Evolutionary conservation across 2,329 filamentous ascomycete species (phyloP).

Genomic region (Aspergillus sp.): DNA sequence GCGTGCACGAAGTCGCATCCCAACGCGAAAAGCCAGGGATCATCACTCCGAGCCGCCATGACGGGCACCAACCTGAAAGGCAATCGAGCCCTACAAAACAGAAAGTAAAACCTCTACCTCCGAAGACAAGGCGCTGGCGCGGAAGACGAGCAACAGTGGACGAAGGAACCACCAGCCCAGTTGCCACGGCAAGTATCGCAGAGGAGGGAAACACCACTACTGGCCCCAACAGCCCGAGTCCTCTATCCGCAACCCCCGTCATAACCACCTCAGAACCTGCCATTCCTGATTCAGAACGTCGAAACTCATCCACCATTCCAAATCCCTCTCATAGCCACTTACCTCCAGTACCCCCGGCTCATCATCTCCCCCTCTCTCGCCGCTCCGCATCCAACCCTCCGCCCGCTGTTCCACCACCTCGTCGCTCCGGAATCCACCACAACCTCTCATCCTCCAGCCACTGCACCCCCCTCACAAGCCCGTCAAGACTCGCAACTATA

Average conservation of each 20-base stretch:
- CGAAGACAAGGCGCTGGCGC: conserved; percentile 44
- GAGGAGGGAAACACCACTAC: conserved; percentile 19
- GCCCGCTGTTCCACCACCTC: conserved; percentile 43
- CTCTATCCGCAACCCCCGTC: conserved; percentile 11
- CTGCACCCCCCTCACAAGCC: conserved; percentile 24
- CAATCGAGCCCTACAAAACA: conserved; percentile 19
- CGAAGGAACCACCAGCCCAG: conserved; percentile 27
- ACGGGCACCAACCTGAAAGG: conserved; percentile 19
- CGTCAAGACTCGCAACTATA: conserved; percentile 5
- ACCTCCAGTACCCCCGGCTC: conserved; percentile 24
- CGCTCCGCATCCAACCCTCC: conserved; percentile 36
- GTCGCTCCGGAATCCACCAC: conserved; percentile 32
- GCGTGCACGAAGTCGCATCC: conserved; percentile 74
- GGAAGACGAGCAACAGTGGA: conserved; percentile 35
- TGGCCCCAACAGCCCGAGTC: conserved; percentile 6
- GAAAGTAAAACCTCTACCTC: conserved; percentile 42
- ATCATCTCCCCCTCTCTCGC: conserved; percentile 15
- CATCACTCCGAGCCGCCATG: conserved; percentile 70
- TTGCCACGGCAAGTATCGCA: conserved; percentile 29
- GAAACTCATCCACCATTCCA: conserved; percentile 5
- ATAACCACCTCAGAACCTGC: conserved; percentile 2
- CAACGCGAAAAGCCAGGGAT: conserved; percentile 81
- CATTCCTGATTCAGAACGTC: not conserved
- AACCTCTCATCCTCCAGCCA: conserved; percentile 22
- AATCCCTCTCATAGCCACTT: conserved; percentile 12